A percentile compares a stretch with the other conserved stretches of the same genome.
These are phyloP conservation scores for Fusarium sp. DNA, from an alignment of 2,329 filamentous ascomycete species.

Conservation along the genomic window DNA sequence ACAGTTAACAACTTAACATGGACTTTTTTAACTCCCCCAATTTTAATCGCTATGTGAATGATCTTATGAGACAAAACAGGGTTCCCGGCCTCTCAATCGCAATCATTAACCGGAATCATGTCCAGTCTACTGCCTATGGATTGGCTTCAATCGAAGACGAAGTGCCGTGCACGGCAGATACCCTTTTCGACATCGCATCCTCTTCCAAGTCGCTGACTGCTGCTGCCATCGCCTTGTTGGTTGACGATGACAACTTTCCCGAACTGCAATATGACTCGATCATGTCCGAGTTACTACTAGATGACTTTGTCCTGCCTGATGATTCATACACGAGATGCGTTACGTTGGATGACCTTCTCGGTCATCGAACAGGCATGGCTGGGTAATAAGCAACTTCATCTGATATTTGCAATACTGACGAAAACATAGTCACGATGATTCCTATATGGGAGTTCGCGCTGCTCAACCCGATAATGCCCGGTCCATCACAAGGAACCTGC, in stretches of 20 bases:
- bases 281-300: constrained; percentile 9
- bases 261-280: not conserved
- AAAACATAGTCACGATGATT: not conserved
- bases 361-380: constrained; percentile 15
- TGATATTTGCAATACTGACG: accelerated
- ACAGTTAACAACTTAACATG: not conserved
- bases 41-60: not conserved
- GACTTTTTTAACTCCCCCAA: not conserved
- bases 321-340: constrained; percentile 1
- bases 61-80: not conserved
- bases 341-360: constrained; percentile 11
- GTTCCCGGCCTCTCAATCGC: constrained; percentile 19
- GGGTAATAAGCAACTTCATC: not conserved
- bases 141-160: not conserved
- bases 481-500: constrained; percentile 10
- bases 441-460: constrained; percentile 11
- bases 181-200: constrained; percentile 20
- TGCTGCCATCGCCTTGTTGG: not conserved
- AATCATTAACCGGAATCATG: not conserved
- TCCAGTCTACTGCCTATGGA: constrained; percentile 2
- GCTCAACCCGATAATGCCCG: not conserved
- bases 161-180: constrained; percentile 6
- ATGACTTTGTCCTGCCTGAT: constrained; percentile 12
- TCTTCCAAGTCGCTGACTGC: constrained; percentile 15
- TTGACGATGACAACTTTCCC: not conserved